Percentiles rank a stretch among this genome's conserved stretches.
Evolutionary conservation across 352 stramenopile species (phyloP).

Genomic region (Globisporangium cystogenes): DNA sequence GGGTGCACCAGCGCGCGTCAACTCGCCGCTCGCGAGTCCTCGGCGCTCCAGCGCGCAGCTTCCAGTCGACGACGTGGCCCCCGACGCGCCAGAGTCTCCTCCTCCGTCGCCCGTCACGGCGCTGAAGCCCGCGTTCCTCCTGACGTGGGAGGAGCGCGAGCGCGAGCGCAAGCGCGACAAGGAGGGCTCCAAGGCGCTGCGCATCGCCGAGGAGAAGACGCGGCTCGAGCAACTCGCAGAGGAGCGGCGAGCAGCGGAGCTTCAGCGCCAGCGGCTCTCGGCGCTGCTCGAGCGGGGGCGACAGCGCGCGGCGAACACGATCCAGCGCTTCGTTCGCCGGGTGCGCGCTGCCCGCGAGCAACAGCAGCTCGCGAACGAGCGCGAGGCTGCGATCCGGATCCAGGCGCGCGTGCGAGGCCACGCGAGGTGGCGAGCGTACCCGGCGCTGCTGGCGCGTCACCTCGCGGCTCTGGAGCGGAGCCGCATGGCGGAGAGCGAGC

Average conservation of each 20-base stretch:
- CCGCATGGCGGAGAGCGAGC: conserved; percentile 32
- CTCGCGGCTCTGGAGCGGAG: conserved; percentile 14
- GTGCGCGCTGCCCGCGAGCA: neutral
- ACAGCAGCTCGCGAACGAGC: neutral
- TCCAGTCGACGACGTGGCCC: neutral
- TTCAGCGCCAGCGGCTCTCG: conserved; percentile 9
- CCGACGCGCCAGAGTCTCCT: neutral
- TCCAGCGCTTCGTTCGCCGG: conserved; percentile 24
- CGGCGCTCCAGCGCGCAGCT: too few species aligned
- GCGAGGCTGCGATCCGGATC: conserved; percentile 17
- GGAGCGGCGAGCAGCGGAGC: conserved; percentile 22
- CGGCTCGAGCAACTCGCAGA: conserved; percentile 31
- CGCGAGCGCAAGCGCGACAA: conserved; percentile 51
- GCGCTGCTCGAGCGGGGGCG: conserved; percentile 13
- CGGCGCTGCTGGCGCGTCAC: conserved; percentile 7
- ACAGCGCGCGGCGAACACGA: conserved; percentile 14
- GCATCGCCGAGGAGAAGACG: conserved; percentile 62
- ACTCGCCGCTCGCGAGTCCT: neutral
- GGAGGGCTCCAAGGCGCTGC: conserved; percentile 39
- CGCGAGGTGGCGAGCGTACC: conserved; percentile 6
- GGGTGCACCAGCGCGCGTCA: neutral
- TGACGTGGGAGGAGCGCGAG: conserved; percentile 74
- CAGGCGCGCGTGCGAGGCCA: conserved; percentile 28
- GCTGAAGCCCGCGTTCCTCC: conserved; percentile 54
- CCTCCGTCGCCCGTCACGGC: neutral